These are phyloP conservation scores for Kregervanrija fluxuum DNA, from an alignment of 805 yeast genomes.

Conservation along the genomic window DNA sequence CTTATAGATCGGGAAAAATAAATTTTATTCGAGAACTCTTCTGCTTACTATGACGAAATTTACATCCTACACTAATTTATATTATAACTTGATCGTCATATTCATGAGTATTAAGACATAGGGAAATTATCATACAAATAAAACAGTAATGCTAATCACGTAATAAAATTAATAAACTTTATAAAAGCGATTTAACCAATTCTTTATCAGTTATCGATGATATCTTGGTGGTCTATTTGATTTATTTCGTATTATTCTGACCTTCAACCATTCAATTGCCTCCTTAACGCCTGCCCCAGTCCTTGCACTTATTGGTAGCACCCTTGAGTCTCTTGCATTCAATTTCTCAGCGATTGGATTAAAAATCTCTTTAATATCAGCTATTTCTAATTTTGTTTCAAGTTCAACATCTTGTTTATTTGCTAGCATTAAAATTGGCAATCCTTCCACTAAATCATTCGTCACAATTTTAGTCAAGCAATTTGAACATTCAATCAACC, in stretches of 20 bases:
- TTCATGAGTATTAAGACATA: no score
- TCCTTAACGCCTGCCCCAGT: conserved; percentile 79
- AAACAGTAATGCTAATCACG: no score
- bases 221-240: conserved; percentile 45
- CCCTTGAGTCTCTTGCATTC: conserved; percentile 86
- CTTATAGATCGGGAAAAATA: no score
- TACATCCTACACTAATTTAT: no score
- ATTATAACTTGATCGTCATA: no score
- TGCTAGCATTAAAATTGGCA: conserved; percentile 90
- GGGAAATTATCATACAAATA: no score
- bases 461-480: conserved; percentile 53
- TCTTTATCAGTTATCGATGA: background rate
- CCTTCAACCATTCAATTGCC: conserved; percentile 82
- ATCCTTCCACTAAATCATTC: conserved; percentile 59
- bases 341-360: conserved; percentile 75
- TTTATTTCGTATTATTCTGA: conserved; percentile 64
- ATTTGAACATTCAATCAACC: conserved; percentile 76
- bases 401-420: conserved; percentile 78
- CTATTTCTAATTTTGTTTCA: conserved; percentile 57
- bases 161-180: no score
- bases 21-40: no score
- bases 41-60: no score
- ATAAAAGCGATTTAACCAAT: background rate
- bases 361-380: conserved; percentile 75
- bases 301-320: conserved; percentile 82